A percentile compares a stretch with the other conserved stretches of the same genome.
Evolutionary conservation across 2,329 filamentous ascomycete genomes (phyloP).

Genomic region (Fusarium ambrosium): DNA sequence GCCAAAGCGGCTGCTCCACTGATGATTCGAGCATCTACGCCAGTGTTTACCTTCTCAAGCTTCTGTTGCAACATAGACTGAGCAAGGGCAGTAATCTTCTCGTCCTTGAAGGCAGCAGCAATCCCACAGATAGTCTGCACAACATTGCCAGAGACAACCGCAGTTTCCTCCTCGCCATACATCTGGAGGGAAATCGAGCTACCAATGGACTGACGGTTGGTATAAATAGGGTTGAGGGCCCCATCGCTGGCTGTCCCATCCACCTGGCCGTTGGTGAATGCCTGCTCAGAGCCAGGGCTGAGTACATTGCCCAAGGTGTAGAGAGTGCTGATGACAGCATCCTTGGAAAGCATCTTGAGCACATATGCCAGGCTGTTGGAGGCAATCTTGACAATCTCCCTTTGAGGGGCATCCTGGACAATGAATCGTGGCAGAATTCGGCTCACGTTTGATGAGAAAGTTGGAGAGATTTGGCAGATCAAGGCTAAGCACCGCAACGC

Average conservation of each 20-base stretch:
- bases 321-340: slow-evolving; percentile 93
- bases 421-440: slow-evolving; percentile 88
- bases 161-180: slow-evolving; percentile 82
- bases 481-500: slow-evolving; percentile 87
- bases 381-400: slow-evolving; percentile 79
- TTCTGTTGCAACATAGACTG: slow-evolving; percentile 98
- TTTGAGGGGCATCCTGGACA: slow-evolving; percentile 82
- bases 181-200: slow-evolving; percentile 85
- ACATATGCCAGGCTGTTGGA: slow-evolving; percentile 88
- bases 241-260: slow-evolving; percentile 59
- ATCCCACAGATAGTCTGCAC: slow-evolving; percentile 96
- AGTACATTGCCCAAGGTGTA: slow-evolving; percentile 97
- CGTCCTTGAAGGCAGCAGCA: slow-evolving; percentile 82
- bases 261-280: slow-evolving; percentile 64
- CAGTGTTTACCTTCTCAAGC: slow-evolving; percentile 83
- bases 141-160: slow-evolving; percentile 85
- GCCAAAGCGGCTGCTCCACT: slow-evolving; percentile 84
- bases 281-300: slow-evolving; percentile 75
- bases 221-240: slow-evolving; percentile 61
- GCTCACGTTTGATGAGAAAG: slow-evolving; percentile 81
- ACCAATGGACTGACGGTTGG: slow-evolving; percentile 71
- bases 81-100: slow-evolving; percentile 92
- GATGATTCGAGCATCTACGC: slow-evolving; percentile 88
- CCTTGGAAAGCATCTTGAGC: slow-evolving; percentile 85
- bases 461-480: slow-evolving; percentile 80